Percentiles rank a stretch among this genome's conserved stretches.
phyloP scores from a whole-genome alignment of 768 basidiomycete genomes.

The Suillus bovinus region DNA sequence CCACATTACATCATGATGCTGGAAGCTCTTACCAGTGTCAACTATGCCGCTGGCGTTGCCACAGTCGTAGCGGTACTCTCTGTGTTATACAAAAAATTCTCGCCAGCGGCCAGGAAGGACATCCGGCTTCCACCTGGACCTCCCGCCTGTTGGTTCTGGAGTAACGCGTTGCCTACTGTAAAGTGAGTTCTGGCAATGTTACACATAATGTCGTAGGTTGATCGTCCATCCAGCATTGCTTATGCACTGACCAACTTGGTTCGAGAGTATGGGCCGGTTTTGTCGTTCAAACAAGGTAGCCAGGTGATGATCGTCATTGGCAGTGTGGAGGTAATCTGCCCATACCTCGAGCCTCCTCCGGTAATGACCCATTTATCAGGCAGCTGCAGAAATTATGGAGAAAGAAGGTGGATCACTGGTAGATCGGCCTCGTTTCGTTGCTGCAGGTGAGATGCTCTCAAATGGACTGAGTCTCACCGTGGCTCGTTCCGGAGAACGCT shows the following conservation, averaged over 20 bases:
- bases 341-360: slow-evolving; percentile 18
- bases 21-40: slow-evolving; percentile 34
- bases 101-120: too few species aligned
- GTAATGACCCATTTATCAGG: slow-evolving; percentile 44
- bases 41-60: slow-evolving; percentile 46
- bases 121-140: slow-evolving; percentile 6
- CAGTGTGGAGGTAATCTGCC: slow-evolving; percentile 17
- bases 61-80: slow-evolving; percentile 29
- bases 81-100: background rate
- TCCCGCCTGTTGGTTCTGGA: slow-evolving; percentile 27
- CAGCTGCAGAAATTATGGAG: slow-evolving; percentile 60
- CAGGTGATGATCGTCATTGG: slow-evolving; percentile 19
- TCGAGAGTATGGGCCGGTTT: slow-evolving; percentile 54
- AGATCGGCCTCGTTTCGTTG: slow-evolving; percentile 48
- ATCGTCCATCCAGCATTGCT: slow-evolving; percentile 4
- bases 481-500: slow-evolving; percentile 49
- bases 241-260: slow-evolving; percentile 47
- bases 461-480: slow-evolving; percentile 55
- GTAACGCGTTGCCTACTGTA: slow-evolving; percentile 13
- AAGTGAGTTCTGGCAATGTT: background rate
- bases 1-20: slow-evolving; percentile 25
- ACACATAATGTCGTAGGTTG: background rate
- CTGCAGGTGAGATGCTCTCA: too few species aligned
- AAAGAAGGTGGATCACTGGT: slow-evolving; percentile 50
- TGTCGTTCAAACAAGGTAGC: slow-evolving; percentile 49